Percentiles rank a stretch among this genome's conserved stretches.
Conservation (phyloP, 805 yeast genomes). For the Saccharomycopsis schoenii region DNA sequence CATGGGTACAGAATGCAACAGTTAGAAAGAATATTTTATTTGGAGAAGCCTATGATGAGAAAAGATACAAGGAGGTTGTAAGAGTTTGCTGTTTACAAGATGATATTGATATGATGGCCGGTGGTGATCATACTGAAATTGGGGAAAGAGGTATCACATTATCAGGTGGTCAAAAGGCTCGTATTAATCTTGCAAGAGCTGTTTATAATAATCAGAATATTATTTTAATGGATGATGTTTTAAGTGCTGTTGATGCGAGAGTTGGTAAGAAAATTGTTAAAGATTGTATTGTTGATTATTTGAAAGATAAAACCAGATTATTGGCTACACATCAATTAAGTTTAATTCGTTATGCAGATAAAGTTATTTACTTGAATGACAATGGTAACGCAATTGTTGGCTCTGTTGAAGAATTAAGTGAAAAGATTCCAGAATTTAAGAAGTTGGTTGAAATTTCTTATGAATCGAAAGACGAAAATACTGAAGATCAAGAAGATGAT, state of each 20-base stretch:
- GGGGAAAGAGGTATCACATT: constrained; percentile 70
- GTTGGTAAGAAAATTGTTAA: constrained; percentile 62
- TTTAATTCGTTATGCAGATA: constrained; percentile 50
- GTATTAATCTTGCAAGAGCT: constrained; percentile 59
- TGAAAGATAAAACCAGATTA: constrained; percentile 46
- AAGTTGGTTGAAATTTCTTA: constrained; percentile 33
- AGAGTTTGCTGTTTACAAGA: constrained; percentile 48
- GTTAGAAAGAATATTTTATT: constrained; percentile 56
- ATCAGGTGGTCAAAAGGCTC: constrained; percentile 72
- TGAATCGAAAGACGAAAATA: constrained; percentile 22
- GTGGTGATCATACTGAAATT: constrained; percentile 60
- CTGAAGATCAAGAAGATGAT: constrained; percentile 20
- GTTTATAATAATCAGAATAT: constrained; percentile 54
- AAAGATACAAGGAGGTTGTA: constrained; percentile 42
- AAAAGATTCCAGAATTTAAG: constrained; percentile 32
- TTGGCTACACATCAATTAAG: constrained; percentile 72
- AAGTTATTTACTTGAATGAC: constrained; percentile 43
- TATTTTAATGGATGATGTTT: constrained; percentile 55
- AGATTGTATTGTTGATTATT: constrained; percentile 43
- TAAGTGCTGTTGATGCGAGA: constrained; percentile 68
- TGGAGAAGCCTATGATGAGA: constrained; percentile 39
- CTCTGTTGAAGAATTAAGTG: constrained; percentile 36
- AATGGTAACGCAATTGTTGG: constrained; percentile 47
- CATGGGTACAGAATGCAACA: constrained; percentile 71
- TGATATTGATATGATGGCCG: constrained; percentile 51